Conservation (phyloP, 1,284 basidiomycete genomes). For the Cryptococcus sp. region DNA sequence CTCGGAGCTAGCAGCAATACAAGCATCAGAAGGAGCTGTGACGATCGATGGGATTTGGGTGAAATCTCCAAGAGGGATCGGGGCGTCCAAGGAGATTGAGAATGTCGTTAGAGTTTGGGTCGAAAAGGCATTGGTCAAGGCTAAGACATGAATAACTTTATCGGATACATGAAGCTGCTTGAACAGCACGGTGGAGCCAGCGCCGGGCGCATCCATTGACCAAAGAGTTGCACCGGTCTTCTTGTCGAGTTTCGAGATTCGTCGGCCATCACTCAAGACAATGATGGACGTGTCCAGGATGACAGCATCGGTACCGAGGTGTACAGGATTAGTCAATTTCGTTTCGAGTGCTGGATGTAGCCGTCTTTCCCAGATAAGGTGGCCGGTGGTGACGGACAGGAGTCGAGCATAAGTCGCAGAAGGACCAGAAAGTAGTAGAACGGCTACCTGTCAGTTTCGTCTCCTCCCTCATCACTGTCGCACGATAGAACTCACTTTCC, state of each 20-base stretch:
- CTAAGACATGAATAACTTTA: slow-evolving; percentile 61
- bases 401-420: slow-evolving; percentile 67
- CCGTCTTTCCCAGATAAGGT: slow-evolving; percentile 63
- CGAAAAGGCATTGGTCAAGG: slow-evolving; percentile 60
- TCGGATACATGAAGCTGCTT: slow-evolving; percentile 58
- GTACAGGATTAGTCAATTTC: slow-evolving; percentile 50
- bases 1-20: slow-evolving; percentile 22
- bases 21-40: slow-evolving; percentile 23
- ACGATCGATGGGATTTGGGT: slow-evolving; percentile 60
- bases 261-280: slow-evolving; percentile 34
- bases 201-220: slow-evolving; percentile 34
- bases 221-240: slow-evolving; percentile 30
- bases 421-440: slow-evolving; percentile 70
- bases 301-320: slow-evolving; percentile 51
- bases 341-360: slow-evolving; percentile 55
- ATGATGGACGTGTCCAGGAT: slow-evolving; percentile 37
- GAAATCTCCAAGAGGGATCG: slow-evolving; percentile 54
- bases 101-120: slow-evolving; percentile 65
- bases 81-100: slow-evolving; percentile 56
- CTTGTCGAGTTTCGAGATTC: slow-evolving; percentile 28
- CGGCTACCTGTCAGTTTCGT: slow-evolving; percentile 49
- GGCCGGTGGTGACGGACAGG: slow-evolving; percentile 63
- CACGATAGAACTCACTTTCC: slow-evolving; percentile 52
- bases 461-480: not conserved
- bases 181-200: slow-evolving; percentile 58